Percentiles rank a stretch among this genome's conserved stretches.
Evolutionary conservation across 441 rosid species (phyloP).

Genomic region (Raphanus hybrid): DNA sequence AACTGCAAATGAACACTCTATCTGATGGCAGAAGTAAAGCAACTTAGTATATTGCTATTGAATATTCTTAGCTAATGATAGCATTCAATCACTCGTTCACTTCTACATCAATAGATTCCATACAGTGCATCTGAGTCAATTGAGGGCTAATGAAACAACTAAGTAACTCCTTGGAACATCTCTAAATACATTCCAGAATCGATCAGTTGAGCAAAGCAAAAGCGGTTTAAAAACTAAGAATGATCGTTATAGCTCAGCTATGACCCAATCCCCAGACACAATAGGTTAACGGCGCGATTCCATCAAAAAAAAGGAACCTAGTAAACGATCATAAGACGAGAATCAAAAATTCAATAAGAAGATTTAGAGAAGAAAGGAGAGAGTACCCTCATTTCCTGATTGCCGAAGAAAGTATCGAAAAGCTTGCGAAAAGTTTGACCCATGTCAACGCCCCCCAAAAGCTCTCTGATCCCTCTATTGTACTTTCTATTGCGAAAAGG

Average conservation of each 20-base stretch:
- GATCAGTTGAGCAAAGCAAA: background rate
- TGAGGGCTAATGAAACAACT: no score
- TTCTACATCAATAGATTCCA: no score
- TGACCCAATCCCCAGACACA: no score
- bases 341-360: conserved; percentile 1
- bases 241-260: background rate
- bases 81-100: no score
- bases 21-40: no score
- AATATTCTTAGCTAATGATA: no score
- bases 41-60: no score
- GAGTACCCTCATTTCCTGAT: conserved; percentile 95
- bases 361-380: conserved; percentile 22
- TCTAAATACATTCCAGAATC: background rate
- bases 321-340: background rate
- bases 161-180: no score
- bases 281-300: conserved; percentile 17
- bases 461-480: conserved; percentile 61
- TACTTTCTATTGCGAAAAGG: background rate
- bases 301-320: background rate
- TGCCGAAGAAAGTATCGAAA: conserved; percentile 95
- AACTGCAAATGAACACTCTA: no score
- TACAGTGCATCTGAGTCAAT: no score
- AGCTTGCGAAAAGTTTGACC: conserved; percentile 98
- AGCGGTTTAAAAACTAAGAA: background rate
- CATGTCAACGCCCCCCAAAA: conserved; percentile 50